Conservation (phyloP, 2,329 filamentous ascomycete genomes). For the Bretziella fagacearum region DNA sequence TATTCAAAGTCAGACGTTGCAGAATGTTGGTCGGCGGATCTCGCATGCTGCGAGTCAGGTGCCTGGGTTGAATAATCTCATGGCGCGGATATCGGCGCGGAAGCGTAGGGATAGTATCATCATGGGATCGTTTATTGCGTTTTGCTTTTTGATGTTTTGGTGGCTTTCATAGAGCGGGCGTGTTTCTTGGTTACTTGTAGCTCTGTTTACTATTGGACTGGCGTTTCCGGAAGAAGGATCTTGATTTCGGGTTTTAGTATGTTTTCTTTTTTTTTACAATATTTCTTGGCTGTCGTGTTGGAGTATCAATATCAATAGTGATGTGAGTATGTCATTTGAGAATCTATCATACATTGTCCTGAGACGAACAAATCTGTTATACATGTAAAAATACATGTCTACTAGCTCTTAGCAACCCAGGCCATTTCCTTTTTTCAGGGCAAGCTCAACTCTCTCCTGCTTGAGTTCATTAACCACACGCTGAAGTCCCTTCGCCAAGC, state of each 20-base stretch:
- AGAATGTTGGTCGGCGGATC: constrained; percentile 80
- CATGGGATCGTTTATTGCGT: constrained; percentile 74
- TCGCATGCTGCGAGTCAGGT: constrained; percentile 78
- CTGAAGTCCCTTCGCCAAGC: constrained; percentile 46
- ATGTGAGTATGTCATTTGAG: neutral
- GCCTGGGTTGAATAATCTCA: constrained; percentile 81
- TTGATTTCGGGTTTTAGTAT: neutral
- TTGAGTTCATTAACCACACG: constrained; percentile 44
- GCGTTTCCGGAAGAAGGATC: constrained; percentile 12
- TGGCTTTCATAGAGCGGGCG: constrained; percentile 35
- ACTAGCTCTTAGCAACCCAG: neutral
- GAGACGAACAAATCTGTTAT: neutral
- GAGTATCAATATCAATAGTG: neutral
- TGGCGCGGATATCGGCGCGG: constrained; percentile 82
- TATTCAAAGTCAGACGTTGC: constrained; percentile 70
- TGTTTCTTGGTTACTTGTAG: neutral
- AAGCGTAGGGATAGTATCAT: constrained; percentile 92
- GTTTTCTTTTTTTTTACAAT: neutral
- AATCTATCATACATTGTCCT: constrained; percentile 7
- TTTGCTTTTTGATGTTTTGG: constrained; percentile 77
- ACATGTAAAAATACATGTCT: too few species aligned
- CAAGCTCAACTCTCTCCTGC: constrained; percentile 21
- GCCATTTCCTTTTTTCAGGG: constrained; percentile 15
- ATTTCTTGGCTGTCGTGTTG: neutral
- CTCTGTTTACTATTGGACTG: constrained; percentile 3